These are phyloP conservation scores for Penicillium olsonii DNA, from an alignment of 2,329 filamentous ascomycete genomes.

Conservation along the genomic window DNA sequence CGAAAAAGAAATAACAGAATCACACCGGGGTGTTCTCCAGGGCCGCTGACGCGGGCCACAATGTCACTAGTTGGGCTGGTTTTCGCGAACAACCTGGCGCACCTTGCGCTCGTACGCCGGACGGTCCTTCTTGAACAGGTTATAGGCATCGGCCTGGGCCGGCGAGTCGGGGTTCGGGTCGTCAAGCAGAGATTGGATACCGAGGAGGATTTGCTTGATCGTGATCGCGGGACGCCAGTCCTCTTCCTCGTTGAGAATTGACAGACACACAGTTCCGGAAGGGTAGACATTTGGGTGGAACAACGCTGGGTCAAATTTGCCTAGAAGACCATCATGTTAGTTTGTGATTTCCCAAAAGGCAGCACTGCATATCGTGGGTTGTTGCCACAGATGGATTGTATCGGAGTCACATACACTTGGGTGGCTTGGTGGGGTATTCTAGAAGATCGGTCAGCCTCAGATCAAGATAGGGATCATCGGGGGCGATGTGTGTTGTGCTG, in stretches of 20 bases:
- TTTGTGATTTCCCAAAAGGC: not conserved
- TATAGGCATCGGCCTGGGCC: slow-evolving; percentile 96
- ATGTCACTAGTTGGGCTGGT: slow-evolving; percentile 67
- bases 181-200: slow-evolving; percentile 92
- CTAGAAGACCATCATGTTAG: slow-evolving; percentile 48
- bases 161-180: slow-evolving; percentile 97
- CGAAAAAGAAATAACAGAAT: slow-evolving; percentile 14
- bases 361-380: not conserved
- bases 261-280: slow-evolving; percentile 94
- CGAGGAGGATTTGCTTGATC: slow-evolving; percentile 94
- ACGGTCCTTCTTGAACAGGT: slow-evolving; percentile 89
- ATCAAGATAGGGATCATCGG: slow-evolving; percentile 13
- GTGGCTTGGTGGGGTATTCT: slow-evolving; percentile 99
- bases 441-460: slow-evolving; percentile 16
- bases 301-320: slow-evolving; percentile 93
- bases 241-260: slow-evolving; percentile 97
- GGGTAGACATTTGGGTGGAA: slow-evolving; percentile 99
- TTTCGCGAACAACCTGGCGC: slow-evolving; percentile 82
- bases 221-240: slow-evolving; percentile 99
- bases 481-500: slow-evolving; percentile 16
- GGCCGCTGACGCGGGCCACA: slow-evolving; percentile 1
- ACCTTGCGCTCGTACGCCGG: slow-evolving; percentile 87
- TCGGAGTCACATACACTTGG: slow-evolving; percentile 74
- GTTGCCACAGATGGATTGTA: not conserved
- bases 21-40: not conserved